A percentile compares a stretch with the other conserved stretches of the same genome.
Evolutionary conservation across 1,284 basidiomycete species (phyloP).

Genomic region (Wallemia hederae): DNA sequence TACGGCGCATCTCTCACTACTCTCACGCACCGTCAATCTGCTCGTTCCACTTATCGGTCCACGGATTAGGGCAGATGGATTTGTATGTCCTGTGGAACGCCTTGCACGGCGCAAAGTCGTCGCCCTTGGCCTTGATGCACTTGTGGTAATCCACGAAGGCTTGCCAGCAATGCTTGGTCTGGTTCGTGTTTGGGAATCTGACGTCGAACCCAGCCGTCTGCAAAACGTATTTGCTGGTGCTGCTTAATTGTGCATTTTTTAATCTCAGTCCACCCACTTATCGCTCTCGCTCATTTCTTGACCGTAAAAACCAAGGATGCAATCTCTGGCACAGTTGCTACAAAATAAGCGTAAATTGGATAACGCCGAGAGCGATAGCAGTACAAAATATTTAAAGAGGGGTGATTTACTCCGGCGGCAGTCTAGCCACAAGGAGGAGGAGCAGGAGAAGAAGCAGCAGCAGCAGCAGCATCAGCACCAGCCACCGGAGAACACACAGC

Average conservation of each 20-base stretch:
- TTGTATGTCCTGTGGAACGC: constrained; percentile 93
- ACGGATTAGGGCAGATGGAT: constrained; percentile 90
- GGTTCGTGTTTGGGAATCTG: constrained; percentile 84
- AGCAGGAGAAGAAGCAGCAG: not conserved
- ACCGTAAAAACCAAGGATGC: not conserved
- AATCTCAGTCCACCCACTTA: constrained; percentile 3
- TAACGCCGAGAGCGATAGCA: not conserved
- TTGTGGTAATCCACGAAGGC: constrained; percentile 96
- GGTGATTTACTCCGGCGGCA: not conserved
- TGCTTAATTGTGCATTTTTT: constrained; percentile 3
- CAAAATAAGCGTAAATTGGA: not conserved
- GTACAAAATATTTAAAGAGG: not conserved
- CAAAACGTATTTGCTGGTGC: constrained; percentile 40
- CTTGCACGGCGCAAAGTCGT: constrained; percentile 91
- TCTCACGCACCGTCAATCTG: not conserved
- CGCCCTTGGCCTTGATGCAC: constrained; percentile 86
- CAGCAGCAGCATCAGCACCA: not conserved
- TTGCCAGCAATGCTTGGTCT: constrained; percentile 85
- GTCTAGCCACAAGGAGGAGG: not conserved
- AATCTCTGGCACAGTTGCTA: not conserved
- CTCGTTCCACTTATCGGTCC: not conserved
- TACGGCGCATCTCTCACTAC: not conserved
- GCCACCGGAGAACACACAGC: not conserved
- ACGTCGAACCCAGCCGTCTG: constrained; percentile 67
- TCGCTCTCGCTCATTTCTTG: constrained; percentile 10